Conservation (phyloP, 2,329 filamentous ascomycete species). For the Pseudofabraea citricarpa region DNA sequence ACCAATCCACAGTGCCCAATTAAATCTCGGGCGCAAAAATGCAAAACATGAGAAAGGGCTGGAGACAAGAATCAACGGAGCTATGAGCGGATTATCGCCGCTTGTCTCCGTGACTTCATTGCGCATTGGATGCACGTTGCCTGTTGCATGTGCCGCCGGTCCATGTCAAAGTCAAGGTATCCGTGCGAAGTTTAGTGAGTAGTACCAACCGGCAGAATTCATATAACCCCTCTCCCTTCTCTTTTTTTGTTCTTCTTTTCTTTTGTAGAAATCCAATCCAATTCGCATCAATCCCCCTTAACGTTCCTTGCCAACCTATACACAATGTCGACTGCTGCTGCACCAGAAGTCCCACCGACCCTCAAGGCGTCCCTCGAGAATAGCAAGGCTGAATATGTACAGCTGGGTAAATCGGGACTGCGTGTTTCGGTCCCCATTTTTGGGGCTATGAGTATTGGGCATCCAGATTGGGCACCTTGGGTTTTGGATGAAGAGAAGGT, state of each 20-base stretch:
- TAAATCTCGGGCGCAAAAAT: no score
- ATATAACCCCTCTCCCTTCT: not conserved
- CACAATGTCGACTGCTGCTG: not conserved
- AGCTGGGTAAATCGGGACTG: constrained; percentile 57
- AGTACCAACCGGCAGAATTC: not conserved
- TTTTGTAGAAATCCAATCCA: not conserved
- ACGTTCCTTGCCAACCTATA: no score
- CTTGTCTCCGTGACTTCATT: constrained; percentile 2
- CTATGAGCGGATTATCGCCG: not conserved
- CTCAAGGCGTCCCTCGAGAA: constrained; percentile 28
- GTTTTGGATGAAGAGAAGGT: constrained; percentile 53
- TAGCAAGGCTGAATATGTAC: constrained; percentile 43
- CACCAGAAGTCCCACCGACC: constrained; percentile 7
- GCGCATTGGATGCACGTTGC: no score
- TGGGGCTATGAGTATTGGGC: constrained; percentile 60
- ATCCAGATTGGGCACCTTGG: constrained; percentile 46
- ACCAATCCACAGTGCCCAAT: no score
- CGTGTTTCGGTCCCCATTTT: constrained; percentile 59
- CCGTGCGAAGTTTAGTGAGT: no score
- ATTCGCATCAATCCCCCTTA: no score
- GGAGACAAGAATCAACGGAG: no score
- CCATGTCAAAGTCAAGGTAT: no score
- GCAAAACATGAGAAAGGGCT: no score
- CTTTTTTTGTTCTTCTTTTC: not conserved
- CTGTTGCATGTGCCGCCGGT: no score